A percentile compares a stretch with the other conserved stretches of the same genome.
phyloP scores from a whole-genome alignment of 148 eudicot genomes.

The Amaranthus cruentus region DNA sequence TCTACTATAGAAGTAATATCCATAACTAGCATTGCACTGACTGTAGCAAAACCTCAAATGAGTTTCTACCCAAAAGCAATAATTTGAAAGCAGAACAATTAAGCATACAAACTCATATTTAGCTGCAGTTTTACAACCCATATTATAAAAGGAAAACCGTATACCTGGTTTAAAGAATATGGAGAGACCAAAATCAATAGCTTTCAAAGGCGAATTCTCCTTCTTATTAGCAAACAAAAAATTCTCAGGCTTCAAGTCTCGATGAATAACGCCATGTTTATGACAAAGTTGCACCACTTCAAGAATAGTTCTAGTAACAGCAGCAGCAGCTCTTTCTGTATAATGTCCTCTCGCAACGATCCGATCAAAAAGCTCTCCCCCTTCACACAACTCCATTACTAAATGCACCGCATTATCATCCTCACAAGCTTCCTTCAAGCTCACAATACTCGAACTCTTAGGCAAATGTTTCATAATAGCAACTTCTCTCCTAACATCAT shows the following conservation, averaged over 20 bases:
- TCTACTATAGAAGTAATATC: neutral
- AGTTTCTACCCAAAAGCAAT: neutral
- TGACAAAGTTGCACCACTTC: slow-evolving; percentile 95
- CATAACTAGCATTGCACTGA: neutral
- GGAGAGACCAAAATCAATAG: slow-evolving; percentile 95
- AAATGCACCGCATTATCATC: slow-evolving; percentile 94
- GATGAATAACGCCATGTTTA: slow-evolving; percentile 82
- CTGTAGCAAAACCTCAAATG: neutral
- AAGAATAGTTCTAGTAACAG: slow-evolving; percentile 64
- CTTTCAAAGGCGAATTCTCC: slow-evolving; percentile 92
- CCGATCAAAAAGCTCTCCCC: slow-evolving; percentile 93
- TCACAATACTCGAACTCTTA: slow-evolving; percentile 59
- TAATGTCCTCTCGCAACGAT: slow-evolving; percentile 93
- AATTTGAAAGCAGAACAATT: neutral
- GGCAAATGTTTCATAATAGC: slow-evolving; percentile 95
- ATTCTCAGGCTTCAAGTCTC: slow-evolving; percentile 96
- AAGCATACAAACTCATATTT: neutral
- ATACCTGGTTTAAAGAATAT: slow-evolving; percentile 92
- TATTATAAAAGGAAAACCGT: neutral
- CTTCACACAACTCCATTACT: slow-evolving; percentile 97
- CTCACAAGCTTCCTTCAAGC: slow-evolving; percentile 82
- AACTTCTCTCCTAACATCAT: slow-evolving; percentile 86
- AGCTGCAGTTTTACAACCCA: neutral
- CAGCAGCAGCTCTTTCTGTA: slow-evolving; percentile 85
- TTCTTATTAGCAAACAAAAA: slow-evolving; percentile 89